Conservation (phyloP, 2,329 filamentous ascomycete genomes). For the Camillea tinctor region DNA sequence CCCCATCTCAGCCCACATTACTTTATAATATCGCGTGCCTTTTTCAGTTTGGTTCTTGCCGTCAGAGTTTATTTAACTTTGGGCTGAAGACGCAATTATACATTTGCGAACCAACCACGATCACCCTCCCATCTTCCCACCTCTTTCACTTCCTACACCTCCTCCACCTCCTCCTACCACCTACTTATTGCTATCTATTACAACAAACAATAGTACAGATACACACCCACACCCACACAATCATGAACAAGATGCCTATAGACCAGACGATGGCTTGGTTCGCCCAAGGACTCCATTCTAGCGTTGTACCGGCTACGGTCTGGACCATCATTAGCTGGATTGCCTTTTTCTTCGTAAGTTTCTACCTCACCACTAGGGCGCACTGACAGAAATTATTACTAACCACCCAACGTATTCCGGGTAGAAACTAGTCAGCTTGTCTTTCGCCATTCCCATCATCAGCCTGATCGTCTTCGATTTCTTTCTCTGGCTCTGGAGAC, state of each 20-base stretch:
- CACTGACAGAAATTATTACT: constrained; percentile 1
- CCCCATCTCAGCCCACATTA: neutral
- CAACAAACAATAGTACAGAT: no score
- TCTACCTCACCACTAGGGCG: neutral
- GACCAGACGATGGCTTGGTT: constrained; percentile 23
- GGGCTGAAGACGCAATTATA: no score
- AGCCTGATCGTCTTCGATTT: constrained; percentile 52
- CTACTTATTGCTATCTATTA: neutral
- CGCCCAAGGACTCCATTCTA: constrained; percentile 18
- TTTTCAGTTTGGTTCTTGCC: no score
- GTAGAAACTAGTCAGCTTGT: constrained; percentile 37
- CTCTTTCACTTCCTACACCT: no score
- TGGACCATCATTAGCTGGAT: constrained; percentile 32
- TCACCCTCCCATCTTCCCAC: no score
- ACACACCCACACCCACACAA: neutral
- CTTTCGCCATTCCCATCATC: constrained; percentile 46
- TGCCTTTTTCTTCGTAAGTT: constrained; percentile 34
- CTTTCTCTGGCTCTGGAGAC: constrained; percentile 52
- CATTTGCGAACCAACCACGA: no score
- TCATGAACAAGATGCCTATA: constrained; percentile 18
- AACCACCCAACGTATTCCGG: constrained; percentile 3
- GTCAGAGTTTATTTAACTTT: neutral
- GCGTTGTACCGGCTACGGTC: constrained; percentile 16
- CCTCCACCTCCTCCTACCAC: neutral
- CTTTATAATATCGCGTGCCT: no score